phyloP scores from a whole-genome alignment of 148 eudicot genomes.

The Persicaria maculosa region DNA sequence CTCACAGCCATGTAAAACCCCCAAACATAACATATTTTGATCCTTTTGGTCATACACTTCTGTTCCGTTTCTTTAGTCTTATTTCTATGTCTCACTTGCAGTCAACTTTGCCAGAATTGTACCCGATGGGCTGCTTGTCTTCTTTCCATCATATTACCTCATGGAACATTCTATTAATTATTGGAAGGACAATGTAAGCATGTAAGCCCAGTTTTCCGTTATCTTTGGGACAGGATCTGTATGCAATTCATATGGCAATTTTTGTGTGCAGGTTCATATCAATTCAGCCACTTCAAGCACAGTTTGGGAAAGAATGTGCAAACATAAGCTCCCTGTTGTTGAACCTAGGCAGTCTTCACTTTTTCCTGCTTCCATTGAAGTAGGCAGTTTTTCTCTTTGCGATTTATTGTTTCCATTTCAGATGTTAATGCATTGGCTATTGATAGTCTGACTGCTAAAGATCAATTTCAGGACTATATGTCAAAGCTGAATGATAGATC shows the following conservation, averaged over 20 bases:
- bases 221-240: constrained; percentile 16
- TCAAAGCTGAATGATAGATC: constrained; percentile 70
- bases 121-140: constrained; percentile 92
- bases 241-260: background rate
- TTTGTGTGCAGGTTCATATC: constrained; percentile 34
- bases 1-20: too few relatives aligned
- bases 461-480: constrained; percentile 63
- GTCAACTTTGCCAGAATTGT: constrained; percentile 96
- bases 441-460: constrained; percentile 6
- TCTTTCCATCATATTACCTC: constrained; percentile 91
- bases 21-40: background rate
- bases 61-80: background rate
- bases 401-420: background rate
- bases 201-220: constrained; percentile 12
- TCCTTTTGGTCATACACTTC: background rate
- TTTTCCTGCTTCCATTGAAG: constrained; percentile 75
- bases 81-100: constrained; percentile 22
- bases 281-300: constrained; percentile 51
- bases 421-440: background rate
- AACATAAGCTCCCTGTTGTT: constrained; percentile 84
- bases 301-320: constrained; percentile 97
- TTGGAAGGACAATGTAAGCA: constrained; percentile 81
- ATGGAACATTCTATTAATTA: constrained; percentile 70
- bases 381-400: constrained; percentile 21
- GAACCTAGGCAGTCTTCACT: constrained; percentile 98